Conservation (phyloP, 345 rosid genomes). For the Populus davidiana region DNA sequence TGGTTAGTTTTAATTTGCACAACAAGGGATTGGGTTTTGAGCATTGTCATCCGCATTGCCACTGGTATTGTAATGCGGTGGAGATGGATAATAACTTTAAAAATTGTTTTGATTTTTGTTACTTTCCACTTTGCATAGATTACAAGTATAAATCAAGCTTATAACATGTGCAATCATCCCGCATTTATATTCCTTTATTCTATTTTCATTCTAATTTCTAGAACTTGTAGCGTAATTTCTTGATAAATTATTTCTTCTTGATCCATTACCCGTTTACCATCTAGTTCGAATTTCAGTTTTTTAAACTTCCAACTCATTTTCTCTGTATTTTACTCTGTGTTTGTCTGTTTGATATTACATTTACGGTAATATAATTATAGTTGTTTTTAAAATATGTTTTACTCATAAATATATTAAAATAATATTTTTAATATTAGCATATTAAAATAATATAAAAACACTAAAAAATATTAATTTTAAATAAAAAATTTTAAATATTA, state of each 20-base stretch:
- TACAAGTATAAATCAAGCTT: too few species aligned
- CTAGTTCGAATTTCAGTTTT: too few species aligned
- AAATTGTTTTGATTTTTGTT: too few species aligned
- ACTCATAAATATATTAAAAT: background rate
- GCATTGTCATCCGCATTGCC: background rate
- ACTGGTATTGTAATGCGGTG: background rate
- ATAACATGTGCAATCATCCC: too few species aligned
- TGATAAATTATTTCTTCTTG: background rate
- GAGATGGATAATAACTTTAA: too few species aligned
- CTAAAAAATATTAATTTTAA: too few species aligned
- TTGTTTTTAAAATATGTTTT: too few species aligned
- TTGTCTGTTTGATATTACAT: background rate
- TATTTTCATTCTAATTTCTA: background rate
- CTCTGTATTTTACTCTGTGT: background rate
- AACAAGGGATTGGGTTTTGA: background rate
- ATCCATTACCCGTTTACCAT: background rate
- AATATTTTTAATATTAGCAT: too few species aligned
- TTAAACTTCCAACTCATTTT: background rate
- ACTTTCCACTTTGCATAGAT: too few species aligned
- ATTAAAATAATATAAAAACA: too few species aligned
- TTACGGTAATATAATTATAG: background rate
- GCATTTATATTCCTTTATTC: too few species aligned
- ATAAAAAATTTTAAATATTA: too few species aligned
- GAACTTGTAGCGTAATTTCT: background rate
- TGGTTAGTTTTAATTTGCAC: background rate